phyloP scores from a whole-genome alignment of 2,329 filamentous ascomycete genomes.

The Balansia obtecta region DNA sequence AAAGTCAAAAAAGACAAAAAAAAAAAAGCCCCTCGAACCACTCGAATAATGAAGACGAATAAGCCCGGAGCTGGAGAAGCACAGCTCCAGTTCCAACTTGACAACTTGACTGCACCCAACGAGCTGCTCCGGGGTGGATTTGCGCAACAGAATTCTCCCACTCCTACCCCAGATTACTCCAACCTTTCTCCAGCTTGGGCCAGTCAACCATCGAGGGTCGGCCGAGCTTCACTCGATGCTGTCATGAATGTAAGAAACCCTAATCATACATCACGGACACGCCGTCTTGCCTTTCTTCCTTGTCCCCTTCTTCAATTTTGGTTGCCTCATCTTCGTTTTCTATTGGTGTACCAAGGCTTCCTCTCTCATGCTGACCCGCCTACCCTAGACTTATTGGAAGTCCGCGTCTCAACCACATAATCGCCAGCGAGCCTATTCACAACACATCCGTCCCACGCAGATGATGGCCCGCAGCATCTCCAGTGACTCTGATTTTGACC shows the following conservation, averaged over 20 bases:
- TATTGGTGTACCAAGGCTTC: too few relatives aligned
- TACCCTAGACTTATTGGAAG: background rate
- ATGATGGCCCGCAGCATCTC: constrained; percentile 34
- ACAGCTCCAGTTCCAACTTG: background rate
- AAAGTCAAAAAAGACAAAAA: too few relatives aligned
- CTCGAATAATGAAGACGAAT: background rate
- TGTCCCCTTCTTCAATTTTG: too few relatives aligned
- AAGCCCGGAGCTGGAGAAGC: background rate
- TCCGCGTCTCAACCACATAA: constrained; percentile 7
- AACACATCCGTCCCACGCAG: constrained; percentile 19
- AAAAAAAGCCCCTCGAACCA: too few relatives aligned
- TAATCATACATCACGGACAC: too few relatives aligned
- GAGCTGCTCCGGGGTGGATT: background rate
- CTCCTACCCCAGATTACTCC: background rate
- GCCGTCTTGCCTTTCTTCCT: too few relatives aligned
- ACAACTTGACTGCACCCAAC: background rate
- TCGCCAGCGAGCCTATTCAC: constrained; percentile 16
- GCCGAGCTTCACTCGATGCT: background rate
- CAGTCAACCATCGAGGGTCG: background rate
- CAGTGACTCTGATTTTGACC: constrained; percentile 25
- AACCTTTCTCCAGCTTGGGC: background rate
- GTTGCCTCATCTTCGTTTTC: too few relatives aligned
- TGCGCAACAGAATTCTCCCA: background rate
- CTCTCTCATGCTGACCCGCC: background rate
- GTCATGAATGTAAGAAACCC: constrained; percentile 4